A percentile compares a stretch with the other conserved stretches of the same genome.
Conservation (phyloP, 1,284 basidiomycete genomes). For the Neotropicomus parvogracilis region DNA sequence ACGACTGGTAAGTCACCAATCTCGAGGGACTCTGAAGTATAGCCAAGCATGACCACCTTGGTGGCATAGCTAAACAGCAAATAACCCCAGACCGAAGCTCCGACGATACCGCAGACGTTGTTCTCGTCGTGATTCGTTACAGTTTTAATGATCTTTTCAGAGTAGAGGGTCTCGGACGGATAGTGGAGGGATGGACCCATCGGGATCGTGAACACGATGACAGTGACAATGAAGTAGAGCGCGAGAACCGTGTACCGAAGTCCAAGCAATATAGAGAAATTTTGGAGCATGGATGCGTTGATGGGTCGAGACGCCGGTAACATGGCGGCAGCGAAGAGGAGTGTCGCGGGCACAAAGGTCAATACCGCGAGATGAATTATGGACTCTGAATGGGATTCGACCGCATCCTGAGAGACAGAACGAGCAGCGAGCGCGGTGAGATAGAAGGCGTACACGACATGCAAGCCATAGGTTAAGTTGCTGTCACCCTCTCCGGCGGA, state of each 20-base stretch:
- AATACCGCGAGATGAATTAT: slow-evolving; percentile 65
- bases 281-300: slow-evolving; percentile 11
- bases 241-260: slow-evolving; percentile 28
- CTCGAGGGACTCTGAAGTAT: slow-evolving; percentile 69
- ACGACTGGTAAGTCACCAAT: slow-evolving; percentile 84
- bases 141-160: slow-evolving; percentile 58
- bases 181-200: slow-evolving; percentile 73
- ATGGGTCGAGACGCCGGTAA: slow-evolving; percentile 43
- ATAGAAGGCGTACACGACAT: slow-evolving; percentile 61
- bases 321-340: slow-evolving; percentile 51
- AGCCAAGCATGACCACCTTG: slow-evolving; percentile 78
- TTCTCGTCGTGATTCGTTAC: slow-evolving; percentile 54
- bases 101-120: slow-evolving; percentile 63
- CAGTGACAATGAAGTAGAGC: slow-evolving; percentile 26
- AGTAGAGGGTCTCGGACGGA: slow-evolving; percentile 69
- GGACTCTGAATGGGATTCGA: slow-evolving; percentile 53
- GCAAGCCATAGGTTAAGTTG: slow-evolving; percentile 45
- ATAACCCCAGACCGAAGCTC: slow-evolving; percentile 33
- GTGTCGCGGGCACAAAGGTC: slow-evolving; percentile 49
- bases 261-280: slow-evolving; percentile 12
- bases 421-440: slow-evolving; percentile 49
- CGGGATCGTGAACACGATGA: slow-evolving; percentile 57
- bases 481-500: slow-evolving; percentile 35
- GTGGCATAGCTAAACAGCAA: slow-evolving; percentile 78
- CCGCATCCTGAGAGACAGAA: slow-evolving; percentile 51